These are phyloP conservation scores for Penicillium psychrofluorescens DNA, from an alignment of 495 filamentous ascomycete species.

Conservation along the genomic window DNA sequence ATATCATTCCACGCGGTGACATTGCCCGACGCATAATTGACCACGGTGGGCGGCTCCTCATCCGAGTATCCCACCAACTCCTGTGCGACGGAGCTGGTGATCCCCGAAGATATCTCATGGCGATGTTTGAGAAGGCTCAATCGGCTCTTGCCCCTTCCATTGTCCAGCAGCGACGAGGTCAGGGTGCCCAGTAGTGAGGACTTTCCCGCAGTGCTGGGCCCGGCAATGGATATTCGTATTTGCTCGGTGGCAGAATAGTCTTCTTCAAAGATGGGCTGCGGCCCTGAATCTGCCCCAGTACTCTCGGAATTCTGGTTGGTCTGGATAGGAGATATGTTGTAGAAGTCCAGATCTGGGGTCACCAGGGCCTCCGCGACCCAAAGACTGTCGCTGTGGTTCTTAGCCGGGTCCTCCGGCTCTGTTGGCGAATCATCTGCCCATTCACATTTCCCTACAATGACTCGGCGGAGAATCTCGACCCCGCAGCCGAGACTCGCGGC, in stretches of 20 bases:
- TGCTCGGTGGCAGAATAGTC: slow-evolving; percentile 53
- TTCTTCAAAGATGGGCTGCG: slow-evolving; percentile 9
- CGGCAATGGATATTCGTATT: slow-evolving; percentile 83
- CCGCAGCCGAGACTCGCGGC: slow-evolving; percentile 83
- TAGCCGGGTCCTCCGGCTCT: slow-evolving; percentile 14
- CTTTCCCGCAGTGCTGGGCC: slow-evolving; percentile 89
- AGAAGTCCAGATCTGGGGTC: slow-evolving; percentile 50
- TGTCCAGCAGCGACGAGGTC: slow-evolving; percentile 80
- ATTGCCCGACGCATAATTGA: slow-evolving; percentile 83
- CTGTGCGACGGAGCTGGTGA: slow-evolving; percentile 89
- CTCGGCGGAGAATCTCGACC: slow-evolving; percentile 75
- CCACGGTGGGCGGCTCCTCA: slow-evolving; percentile 34
- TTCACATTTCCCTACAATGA: slow-evolving; percentile 81
- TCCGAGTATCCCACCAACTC: slow-evolving; percentile 78
- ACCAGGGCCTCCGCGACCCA: slow-evolving; percentile 87
- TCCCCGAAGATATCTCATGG: slow-evolving; percentile 86
- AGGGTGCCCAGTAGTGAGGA: slow-evolving; percentile 84
- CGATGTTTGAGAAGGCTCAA: slow-evolving; percentile 83
- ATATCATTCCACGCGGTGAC: slow-evolving; percentile 93
- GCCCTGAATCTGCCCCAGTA: neutral
- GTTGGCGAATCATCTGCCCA: slow-evolving; percentile 48
- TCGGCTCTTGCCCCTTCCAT: slow-evolving; percentile 83
- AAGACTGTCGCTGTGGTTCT: slow-evolving; percentile 47
- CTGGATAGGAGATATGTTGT: slow-evolving; percentile 15
- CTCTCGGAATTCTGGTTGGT: slow-evolving; percentile 2